Conservation (phyloP, 2,329 filamentous ascomycete species). For the Colletotrichum lini region DNA sequence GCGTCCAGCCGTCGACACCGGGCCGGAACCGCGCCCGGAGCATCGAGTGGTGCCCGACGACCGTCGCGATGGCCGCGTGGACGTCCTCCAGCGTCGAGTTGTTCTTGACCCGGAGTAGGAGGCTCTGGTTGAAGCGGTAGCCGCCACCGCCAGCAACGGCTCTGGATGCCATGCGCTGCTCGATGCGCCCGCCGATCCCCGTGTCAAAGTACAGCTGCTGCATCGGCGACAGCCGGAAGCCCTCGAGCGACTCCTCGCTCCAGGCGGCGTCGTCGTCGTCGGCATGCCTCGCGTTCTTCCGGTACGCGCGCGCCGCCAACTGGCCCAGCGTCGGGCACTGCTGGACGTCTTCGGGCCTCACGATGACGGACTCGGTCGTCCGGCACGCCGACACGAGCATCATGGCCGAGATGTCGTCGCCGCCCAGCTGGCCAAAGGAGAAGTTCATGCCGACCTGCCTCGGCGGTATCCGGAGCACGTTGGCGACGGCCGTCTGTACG, state of each 20-base stretch:
- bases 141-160: constrained; percentile 35
- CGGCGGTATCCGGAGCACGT: constrained; percentile 54
- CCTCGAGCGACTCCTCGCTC: constrained; percentile 52
- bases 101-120: constrained; percentile 62
- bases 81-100: constrained; percentile 59
- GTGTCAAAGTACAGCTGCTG: constrained; percentile 68
- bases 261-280: constrained; percentile 45
- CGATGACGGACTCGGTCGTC: constrained; percentile 54
- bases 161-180: constrained; percentile 48
- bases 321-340: constrained; percentile 56
- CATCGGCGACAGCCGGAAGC: constrained; percentile 66
- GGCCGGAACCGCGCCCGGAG: constrained; percentile 62
- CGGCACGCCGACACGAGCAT: constrained; percentile 56
- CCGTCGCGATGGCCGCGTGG: constrained; percentile 62
- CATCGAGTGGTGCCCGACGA: constrained; percentile 67
- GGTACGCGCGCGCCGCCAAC: constrained; percentile 54
- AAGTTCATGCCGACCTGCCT: constrained; percentile 60
- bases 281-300: constrained; percentile 47
- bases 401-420: constrained; percentile 56
- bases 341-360: constrained; percentile 55
- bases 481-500: constrained; percentile 56
- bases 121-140: constrained; percentile 66
- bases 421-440: constrained; percentile 58
- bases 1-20: constrained; percentile 60
- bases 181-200: constrained; percentile 55